Evolutionary conservation across 2,329 filamentous ascomycete species (phyloP), one percentile per base, ranked within the genome.

Genomic region (Phyllosticta citribraziliensis): DNA sequence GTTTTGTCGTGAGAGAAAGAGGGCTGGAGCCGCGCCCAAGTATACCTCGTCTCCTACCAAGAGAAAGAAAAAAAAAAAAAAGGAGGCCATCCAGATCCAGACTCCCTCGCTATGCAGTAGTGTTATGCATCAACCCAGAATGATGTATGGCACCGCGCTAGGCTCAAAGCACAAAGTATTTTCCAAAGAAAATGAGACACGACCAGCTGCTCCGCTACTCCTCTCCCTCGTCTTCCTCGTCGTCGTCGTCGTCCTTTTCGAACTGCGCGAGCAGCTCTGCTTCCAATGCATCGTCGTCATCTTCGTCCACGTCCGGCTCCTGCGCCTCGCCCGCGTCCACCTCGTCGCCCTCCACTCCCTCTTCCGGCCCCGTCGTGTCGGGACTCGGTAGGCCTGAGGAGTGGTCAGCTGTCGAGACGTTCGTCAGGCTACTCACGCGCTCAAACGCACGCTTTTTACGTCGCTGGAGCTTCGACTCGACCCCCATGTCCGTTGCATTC

Each of bases 201-300:
- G 40, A n/a, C 6, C 2, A 47, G 14, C 5, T 47, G 5, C 4
- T 47, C 40, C 71, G 70, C 72, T 74, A 74, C 73, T 71, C 72
- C 59, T 51, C 40, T 51, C 47, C 62, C 56, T 24, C 51, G 55
- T 64, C 62, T 4, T 64, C 65, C 24, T 66, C 66, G 60, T 69
- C 67, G 8, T 68, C 67, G 8, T 68, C 73, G 27, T 30, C 22
- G 5, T 70, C 72, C 54, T 64, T 70, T 59, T 74, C 68, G 58
- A 72, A 71, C 56, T 74, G 74, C 17, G 74, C 74, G 22, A 74
- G 73, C 67, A 79, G 70, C 64, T 77, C 79, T 3, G 74, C 77
- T 63, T 75, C 75, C 62, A 79, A 65, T n/a, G 83, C 81, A 70
- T 86, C 86, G 56, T 87, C 72, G 66, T 86, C 79, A 59, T 82